These are phyloP conservation scores for Blumeria hordei DNA, from an alignment of 2,329 filamentous ascomycete genomes.

Conservation along the genomic window DNA sequence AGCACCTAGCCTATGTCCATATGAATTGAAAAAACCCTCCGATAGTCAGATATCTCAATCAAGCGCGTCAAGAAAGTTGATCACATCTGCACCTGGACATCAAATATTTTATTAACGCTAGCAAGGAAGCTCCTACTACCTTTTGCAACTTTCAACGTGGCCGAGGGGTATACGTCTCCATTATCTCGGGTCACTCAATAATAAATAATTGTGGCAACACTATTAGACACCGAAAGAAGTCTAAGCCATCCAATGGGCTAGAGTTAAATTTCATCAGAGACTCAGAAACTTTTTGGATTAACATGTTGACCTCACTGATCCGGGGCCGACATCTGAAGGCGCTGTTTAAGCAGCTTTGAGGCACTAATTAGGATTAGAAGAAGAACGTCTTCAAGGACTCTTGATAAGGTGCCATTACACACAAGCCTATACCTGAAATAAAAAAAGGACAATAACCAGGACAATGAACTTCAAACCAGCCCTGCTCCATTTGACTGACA, in stretches of 20 bases:
- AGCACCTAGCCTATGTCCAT: background rate
- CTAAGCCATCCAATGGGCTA: background rate
- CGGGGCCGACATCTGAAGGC: background rate
- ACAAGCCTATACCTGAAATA: no score
- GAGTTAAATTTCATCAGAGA: background rate
- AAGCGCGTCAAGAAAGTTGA: background rate
- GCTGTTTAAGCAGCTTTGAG: background rate
- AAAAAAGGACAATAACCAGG: no score
- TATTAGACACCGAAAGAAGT: background rate
- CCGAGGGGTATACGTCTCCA: background rate
- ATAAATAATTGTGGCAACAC: background rate
- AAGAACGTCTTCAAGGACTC: no score
- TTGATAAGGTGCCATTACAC: no score
- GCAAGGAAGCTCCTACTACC: no score
- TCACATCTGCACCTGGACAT: background rate
- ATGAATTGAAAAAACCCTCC: constrained; percentile 5
- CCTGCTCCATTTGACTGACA: no score
- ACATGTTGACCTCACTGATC: background rate
- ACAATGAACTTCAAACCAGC: no score
- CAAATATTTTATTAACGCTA: background rate
- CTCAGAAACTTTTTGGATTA: background rate
- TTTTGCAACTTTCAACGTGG: no score
- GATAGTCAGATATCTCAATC: constrained; percentile 4
- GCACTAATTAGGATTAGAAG: no score
- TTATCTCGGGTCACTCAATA: background rate